Evolutionary conservation across 495 filamentous ascomycete genomes (phyloP), one percentile per base, ranked within the genome.

Genomic region (Astrothelium macrocarpum): DNA sequence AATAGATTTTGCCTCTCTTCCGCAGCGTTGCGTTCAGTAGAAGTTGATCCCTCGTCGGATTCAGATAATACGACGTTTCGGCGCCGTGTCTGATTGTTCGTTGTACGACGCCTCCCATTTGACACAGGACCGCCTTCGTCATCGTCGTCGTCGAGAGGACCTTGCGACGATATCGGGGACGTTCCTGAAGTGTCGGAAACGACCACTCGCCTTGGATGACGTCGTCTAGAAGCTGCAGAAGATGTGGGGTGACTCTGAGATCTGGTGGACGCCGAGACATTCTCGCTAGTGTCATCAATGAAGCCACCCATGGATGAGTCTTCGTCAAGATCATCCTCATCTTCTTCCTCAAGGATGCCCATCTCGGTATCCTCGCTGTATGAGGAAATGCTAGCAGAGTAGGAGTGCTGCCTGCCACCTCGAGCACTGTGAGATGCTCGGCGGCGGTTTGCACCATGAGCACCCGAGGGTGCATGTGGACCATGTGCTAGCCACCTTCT

Each of bases 261-360:
- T 29, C 49, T 26, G 5, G 49, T 28, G 20, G 49, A 56, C 25
- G 2, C 49, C 0, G 49, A 28, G 2, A 29, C 7, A 9, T 62
- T 23, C 14, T 59, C 46, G 16, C 25, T 36, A 0, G 64, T 67
- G 59, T 74, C 67, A 16, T 68, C 71, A 39, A 77, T 66, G 65
- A 75, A 75, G 36, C 66, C 71, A 43, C 67, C 66, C 68, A 75
- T 64, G 16, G 72, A 72, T 14, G 71, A 69, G 58, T 72, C 70
- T 53, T 67, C 68, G 25, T 71, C 71, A 0, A 65, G 20, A 14
- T 68, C 71, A 26, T 67, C 62, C 39, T 70, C 72, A 14, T 74
- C 72, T 23, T 74, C 74, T 28, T 75, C 72, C 29, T 74, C 74
- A 32, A 69, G 64, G 4, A 64, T 72, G 62, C 66, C 65, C 66